These are phyloP conservation scores for Berkeleyomyces basicola DNA, from an alignment of 2,329 filamentous ascomycete species.

Conservation along the genomic window DNA sequence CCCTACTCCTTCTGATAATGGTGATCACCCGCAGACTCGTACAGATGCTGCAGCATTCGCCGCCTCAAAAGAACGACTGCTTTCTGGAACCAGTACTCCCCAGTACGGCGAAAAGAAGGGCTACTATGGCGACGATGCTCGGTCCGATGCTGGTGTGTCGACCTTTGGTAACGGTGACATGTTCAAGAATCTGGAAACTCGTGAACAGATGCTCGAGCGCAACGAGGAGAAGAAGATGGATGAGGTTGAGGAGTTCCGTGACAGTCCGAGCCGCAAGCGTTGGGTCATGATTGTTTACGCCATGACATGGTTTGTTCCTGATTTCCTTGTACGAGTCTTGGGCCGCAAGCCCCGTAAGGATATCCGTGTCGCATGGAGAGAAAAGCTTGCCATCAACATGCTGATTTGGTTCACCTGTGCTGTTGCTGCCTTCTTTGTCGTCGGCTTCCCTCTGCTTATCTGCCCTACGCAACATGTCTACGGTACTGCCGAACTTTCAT, in stretches of 20 bases:
- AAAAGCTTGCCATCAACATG: conserved; percentile 95
- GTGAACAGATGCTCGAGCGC: conserved; percentile 88
- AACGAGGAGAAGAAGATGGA: conserved; percentile 79
- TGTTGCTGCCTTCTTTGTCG: conserved; percentile 71
- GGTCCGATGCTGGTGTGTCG: conserved; percentile 85
- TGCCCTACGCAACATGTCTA: conserved; percentile 86
- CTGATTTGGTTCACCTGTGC: conserved; percentile 82
- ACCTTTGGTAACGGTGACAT: conserved; percentile 86
- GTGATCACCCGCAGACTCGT: conserved; percentile 35
- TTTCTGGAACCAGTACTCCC: conserved; percentile 34
- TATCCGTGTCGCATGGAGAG: conserved; percentile 81
- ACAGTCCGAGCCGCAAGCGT: conserved; percentile 67
- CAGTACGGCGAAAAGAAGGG: conserved; percentile 61
- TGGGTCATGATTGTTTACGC: conserved; percentile 76
- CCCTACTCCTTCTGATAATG: conserved; percentile 40
- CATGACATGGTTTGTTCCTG: conserved; percentile 76
- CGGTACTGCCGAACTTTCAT: conserved; percentile 57
- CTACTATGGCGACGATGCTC: conserved; percentile 74
- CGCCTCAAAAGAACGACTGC: conserved; percentile 43
- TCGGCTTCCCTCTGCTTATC: conserved; percentile 72
- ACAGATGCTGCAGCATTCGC: conserved; percentile 44
- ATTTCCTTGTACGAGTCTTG: conserved; percentile 58
- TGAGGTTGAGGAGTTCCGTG: conserved; percentile 71
- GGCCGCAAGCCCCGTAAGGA: conserved; percentile 87
- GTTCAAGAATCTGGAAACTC: conserved; percentile 92